These are phyloP conservation scores for Umbelopsis isabellina DNA, from an alignment of 192 early-diverging fungal genomes.

Conservation along the genomic window DNA sequence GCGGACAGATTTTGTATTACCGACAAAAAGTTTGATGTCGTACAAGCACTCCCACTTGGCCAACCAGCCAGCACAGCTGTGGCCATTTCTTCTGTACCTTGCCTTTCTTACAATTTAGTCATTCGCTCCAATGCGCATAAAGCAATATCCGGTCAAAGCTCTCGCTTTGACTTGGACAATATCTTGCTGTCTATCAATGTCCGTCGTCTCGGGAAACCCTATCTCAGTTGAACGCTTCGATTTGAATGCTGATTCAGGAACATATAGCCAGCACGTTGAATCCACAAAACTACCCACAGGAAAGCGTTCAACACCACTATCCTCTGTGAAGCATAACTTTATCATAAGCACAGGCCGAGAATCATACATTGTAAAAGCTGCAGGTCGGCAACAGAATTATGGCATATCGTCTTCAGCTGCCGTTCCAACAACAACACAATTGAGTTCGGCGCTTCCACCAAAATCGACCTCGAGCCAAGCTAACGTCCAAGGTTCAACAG, in stretches of 20 bases:
- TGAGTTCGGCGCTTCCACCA: background rate
- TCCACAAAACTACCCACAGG: background rate
- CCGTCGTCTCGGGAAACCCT: too few relatives aligned
- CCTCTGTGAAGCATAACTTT: background rate
- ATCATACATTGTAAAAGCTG: constrained; percentile 10
- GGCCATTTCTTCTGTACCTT: too few relatives aligned
- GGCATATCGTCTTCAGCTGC: constrained; percentile 12
- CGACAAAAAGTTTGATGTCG: too few relatives aligned
- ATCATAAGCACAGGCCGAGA: background rate
- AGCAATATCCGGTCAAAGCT: too few relatives aligned
- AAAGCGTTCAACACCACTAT: background rate
- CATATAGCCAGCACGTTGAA: background rate
- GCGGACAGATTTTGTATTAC: too few relatives aligned
- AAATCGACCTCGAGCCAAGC: background rate
- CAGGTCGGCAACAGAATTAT: background rate
- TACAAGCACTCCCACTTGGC: too few relatives aligned
- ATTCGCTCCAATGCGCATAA: too few relatives aligned
- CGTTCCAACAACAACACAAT: background rate
- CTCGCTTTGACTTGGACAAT: too few relatives aligned
- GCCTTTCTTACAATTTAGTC: too few relatives aligned
- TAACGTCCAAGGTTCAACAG: background rate
- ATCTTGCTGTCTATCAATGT: too few relatives aligned
- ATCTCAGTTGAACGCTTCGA: background rate
- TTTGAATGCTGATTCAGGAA: background rate
- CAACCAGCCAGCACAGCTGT: too few relatives aligned